A percentile compares a stretch with the other conserved stretches of the same genome.
Conservation (phyloP, 768 basidiomycete species). For the Suillus subalutaceus region DNA sequence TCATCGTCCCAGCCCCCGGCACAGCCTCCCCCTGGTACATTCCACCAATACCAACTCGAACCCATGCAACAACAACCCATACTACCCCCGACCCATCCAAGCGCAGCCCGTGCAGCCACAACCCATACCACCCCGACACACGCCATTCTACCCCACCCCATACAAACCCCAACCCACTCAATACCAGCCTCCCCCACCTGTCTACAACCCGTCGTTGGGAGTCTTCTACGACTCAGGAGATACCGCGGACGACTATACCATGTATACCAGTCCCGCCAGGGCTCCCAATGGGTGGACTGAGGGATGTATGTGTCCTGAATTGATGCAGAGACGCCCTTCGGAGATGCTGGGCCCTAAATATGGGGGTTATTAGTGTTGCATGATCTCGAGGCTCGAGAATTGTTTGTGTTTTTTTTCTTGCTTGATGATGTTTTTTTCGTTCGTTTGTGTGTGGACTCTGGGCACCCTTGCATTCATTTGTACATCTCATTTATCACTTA, state of each 20-base stretch:
- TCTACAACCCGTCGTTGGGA: background rate
- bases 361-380: background rate
- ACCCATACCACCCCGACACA: background rate
- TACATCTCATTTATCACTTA: background rate
- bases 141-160: background rate
- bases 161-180: background rate
- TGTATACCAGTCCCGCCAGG: background rate
- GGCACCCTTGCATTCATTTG: background rate
- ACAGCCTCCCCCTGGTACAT: background rate
- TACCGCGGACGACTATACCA: background rate
- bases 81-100: background rate
- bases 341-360: background rate
- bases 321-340: background rate
- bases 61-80: no score
- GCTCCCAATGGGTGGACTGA: background rate
- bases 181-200: background rate
- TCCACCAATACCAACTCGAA: no score
- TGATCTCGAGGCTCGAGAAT: background rate
- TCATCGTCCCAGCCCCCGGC: background rate
- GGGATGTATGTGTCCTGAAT: constrained; percentile 1
- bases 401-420: background rate
- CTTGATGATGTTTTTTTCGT: background rate
- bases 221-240: background rate
- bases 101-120: background rate
- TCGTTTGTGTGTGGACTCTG: background rate